phyloP scores from a whole-genome alignment of 2,329 filamentous ascomycete species.

The Penicillium sp. region DNA sequence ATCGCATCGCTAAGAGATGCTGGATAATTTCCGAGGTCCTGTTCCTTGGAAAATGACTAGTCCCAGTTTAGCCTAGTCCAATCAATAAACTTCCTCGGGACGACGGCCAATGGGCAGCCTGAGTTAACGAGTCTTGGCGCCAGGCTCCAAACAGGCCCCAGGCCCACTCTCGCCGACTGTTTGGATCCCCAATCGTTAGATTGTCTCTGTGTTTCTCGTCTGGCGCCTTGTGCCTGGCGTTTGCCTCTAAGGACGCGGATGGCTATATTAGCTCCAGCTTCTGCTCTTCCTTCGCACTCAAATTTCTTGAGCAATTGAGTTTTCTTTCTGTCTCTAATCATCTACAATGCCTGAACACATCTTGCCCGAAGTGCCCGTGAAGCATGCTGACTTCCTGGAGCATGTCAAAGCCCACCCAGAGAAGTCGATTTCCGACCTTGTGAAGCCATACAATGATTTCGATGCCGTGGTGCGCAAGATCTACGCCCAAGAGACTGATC shows the following conservation, averaged over 20 bases:
- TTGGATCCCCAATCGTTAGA: background rate
- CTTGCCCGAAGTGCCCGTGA: constrained; percentile 8
- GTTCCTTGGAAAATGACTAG: background rate
- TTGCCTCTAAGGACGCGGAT: background rate
- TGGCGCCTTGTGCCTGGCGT: background rate
- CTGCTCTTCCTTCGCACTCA: background rate
- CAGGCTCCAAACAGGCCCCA: background rate
- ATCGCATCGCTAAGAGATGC: too few species aligned
- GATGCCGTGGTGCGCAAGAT: constrained; percentile 42
- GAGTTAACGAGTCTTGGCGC: background rate
- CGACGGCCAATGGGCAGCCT: too few species aligned
- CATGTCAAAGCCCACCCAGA: constrained; percentile 32
- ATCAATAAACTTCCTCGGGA: background rate
- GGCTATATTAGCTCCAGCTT: background rate
- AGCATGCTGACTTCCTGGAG: constrained; percentile 34
- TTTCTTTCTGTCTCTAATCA: background rate
- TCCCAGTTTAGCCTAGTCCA: background rate
- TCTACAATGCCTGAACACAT: background rate
- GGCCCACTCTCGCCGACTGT: background rate
- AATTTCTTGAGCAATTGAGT: background rate
- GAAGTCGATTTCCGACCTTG: constrained; percentile 33
- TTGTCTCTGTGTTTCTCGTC: background rate
- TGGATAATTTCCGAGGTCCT: too few species aligned
- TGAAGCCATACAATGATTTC: constrained; percentile 43
- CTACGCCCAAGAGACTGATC: constrained; percentile 45